phyloP scores from a whole-genome alignment of 2,329 filamentous ascomycete species.

The Cordyceps militaris region DNA sequence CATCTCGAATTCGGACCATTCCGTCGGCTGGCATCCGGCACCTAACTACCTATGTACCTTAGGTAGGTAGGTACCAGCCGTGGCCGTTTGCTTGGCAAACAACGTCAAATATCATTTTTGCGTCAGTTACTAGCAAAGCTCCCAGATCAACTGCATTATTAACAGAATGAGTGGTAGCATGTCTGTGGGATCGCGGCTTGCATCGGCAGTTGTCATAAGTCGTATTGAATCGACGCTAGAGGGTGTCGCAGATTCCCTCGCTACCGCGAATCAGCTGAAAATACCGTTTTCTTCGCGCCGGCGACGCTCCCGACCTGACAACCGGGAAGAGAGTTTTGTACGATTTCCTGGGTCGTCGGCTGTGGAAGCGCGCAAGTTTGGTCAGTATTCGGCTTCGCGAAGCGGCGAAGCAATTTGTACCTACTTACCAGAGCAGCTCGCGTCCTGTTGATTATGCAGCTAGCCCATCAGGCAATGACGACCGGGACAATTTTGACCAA shows the following conservation, averaged over 20 bases:
- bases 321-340: constrained; percentile 17
- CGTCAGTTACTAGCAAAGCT: background rate
- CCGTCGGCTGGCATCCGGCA: constrained; percentile 1
- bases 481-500: constrained; percentile 52
- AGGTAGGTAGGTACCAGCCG: too few relatives aligned
- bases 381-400: constrained; percentile 27
- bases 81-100: background rate
- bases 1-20: constrained; percentile 10
- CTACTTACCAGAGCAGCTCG: constrained; percentile 35
- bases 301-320: background rate
- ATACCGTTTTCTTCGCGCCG: constrained; percentile 23
- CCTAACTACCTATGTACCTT: too few relatives aligned
- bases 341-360: constrained; percentile 42
- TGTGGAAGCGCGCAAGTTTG: constrained; percentile 45
- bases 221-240: constrained; percentile 31
- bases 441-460: constrained; percentile 50
- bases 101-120: background rate
- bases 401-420: background rate
- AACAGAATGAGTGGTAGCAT: background rate
- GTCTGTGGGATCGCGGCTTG: background rate
- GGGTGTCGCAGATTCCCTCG: constrained; percentile 23
- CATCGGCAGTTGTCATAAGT: constrained; percentile 22
- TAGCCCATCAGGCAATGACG: constrained; percentile 52
- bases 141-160: background rate
- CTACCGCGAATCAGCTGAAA: constrained; percentile 20